phyloP scores from a whole-genome alignment of 768 basidiomycete genomes.

The Naganishia onofrii region DNA sequence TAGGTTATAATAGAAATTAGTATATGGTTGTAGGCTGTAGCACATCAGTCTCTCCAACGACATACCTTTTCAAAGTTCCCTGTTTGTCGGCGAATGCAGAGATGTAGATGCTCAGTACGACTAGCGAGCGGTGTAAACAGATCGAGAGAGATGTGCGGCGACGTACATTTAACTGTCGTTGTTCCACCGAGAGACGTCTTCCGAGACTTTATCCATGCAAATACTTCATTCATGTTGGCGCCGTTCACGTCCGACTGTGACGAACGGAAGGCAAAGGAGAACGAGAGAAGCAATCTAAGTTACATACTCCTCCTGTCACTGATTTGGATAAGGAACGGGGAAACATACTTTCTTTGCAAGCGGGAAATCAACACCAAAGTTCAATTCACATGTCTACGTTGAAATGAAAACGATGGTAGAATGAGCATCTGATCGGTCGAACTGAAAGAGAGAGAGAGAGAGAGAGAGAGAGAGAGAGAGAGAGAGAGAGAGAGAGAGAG shows the following conservation, averaged over 20 bases:
- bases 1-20: too few relatives aligned
- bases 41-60: not conserved
- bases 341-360: constrained; percentile 74
- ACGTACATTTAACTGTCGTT: constrained; percentile 46
- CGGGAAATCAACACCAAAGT: constrained; percentile 86
- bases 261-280: too few relatives aligned
- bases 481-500: too few relatives aligned
- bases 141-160: not conserved
- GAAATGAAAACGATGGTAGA: not conserved
- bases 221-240: constrained; percentile 72
- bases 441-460: too few relatives aligned
- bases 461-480: too few relatives aligned
- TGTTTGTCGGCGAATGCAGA: constrained; percentile 17
- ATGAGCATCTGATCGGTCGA: too few relatives aligned
- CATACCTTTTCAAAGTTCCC: constrained; percentile 76
- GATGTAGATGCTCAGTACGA: constrained; percentile 40
- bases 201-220: constrained; percentile 76
- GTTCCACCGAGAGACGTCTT: constrained; percentile 55
- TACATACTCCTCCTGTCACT: not conserved
- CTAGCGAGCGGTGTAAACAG: not conserved
- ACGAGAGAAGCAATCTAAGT: too few relatives aligned
- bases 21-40: too few relatives aligned
- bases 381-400: constrained; percentile 66
- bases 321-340: not conserved
- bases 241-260: constrained; percentile 75